Base-by-base conservation (phyloP, 2,329 filamentous ascomycete species). In the Fusarium armeniacum region DNA sequence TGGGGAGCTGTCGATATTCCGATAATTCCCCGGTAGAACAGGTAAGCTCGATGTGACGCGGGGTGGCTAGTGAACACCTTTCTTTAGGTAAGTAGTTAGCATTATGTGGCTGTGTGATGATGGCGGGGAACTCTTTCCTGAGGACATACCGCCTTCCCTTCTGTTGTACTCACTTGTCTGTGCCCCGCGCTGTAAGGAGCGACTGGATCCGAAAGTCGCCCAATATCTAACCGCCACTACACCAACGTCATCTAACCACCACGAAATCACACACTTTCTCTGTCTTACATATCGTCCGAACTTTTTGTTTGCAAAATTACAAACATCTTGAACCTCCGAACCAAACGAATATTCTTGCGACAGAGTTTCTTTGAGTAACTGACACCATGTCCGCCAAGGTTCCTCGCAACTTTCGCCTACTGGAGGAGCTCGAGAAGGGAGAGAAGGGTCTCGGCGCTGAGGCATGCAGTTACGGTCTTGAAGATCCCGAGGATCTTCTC, bases 371-470 rank as follows among this genome's bases (percentile, higher is more conserved):
- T 41, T 54, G n/a, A 57, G 41, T 33, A 59, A 58, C 18, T 40
- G 40, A 52, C 45, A 40, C 35, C 38, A 82, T 81, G 78, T 69
- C 76, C 41, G 81, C 82, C 73, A 83, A 97, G 82, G 89, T 99
- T 61, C 96, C 96, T 67, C 89, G 96, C 80, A 98, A 98, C 84
- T 99, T 99, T 81, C 91, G 95, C 78, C 89, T 99, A 72, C 87
- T 99, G 60, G 96, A 98, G 81, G 96, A 99, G 89, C 87, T 99
- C 22, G 96, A 99, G 85, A 98, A 98, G 85, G 96, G 96, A 77
- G 96, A 99, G 85, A 99, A 99, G 83, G 96, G 96, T 67, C 87
- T 96, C 69, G 95, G 96, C 77, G 94, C 95, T 80, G 96, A 98
- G 84, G 94, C 94, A 67, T 98, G 95, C 84, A 98, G 96, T 45